These are phyloP conservation scores for Populus pruinosa DNA, from an alignment of 345 rosid species.

Conservation along the genomic window DNA sequence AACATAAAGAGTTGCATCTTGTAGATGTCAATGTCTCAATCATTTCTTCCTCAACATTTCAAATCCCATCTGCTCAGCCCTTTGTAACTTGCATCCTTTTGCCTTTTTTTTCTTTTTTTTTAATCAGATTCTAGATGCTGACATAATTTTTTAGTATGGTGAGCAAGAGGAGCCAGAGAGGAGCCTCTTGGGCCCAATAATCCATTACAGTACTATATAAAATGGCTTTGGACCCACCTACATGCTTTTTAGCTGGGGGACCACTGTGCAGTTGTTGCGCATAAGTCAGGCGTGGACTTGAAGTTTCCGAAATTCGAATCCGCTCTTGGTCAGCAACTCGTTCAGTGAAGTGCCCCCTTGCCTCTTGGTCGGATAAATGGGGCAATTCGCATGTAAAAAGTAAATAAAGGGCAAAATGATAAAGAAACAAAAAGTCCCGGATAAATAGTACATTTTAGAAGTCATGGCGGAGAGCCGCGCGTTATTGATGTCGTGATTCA, in stretches of 20 bases:
- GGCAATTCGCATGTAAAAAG: too few relatives aligned
- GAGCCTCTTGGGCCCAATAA: constrained; percentile 10
- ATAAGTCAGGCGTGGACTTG: constrained; percentile 1
- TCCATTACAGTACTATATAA: not conserved
- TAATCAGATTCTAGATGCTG: not conserved
- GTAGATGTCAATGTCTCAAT: not conserved
- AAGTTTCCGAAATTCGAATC: not conserved
- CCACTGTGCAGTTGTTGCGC: not conserved
- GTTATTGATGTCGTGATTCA: too few relatives aligned
- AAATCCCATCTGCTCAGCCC: not conserved
- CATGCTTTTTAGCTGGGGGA: not conserved
- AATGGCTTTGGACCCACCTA: constrained; percentile 9
- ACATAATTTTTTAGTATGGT: not conserved
- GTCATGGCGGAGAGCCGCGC: too few relatives aligned
- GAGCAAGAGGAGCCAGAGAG: not conserved
- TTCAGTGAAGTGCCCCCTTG: not conserved
- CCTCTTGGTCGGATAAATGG: too few relatives aligned
- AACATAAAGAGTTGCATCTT: not conserved
- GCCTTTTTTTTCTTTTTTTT: not conserved
- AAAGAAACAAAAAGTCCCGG: too few relatives aligned
- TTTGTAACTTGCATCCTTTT: not conserved
- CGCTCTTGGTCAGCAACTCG: not conserved
- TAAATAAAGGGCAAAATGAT: too few relatives aligned
- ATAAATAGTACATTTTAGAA: too few relatives aligned
- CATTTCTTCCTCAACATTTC: not conserved